phyloP scores from a whole-genome alignment of 2,329 filamentous ascomycete species.

The Zymoseptoria tritici region DNA sequence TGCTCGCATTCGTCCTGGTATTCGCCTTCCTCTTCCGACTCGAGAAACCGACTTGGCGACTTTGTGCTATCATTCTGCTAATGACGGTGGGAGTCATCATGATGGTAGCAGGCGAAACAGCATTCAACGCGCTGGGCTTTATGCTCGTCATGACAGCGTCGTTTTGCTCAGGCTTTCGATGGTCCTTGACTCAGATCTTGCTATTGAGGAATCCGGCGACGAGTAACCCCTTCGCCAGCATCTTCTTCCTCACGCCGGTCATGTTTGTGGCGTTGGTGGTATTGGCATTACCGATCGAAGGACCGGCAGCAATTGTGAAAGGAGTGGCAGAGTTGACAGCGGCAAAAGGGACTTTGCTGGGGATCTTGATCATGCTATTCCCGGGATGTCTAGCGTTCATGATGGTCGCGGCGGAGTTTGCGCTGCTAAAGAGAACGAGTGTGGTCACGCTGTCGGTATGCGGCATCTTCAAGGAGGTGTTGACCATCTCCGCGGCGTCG shows the following conservation, averaged over 20 bases:
- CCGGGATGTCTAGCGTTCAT: conserved; percentile 86
- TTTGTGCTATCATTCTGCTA: conserved; percentile 77
- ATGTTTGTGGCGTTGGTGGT: conserved; percentile 82
- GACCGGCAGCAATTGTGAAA: conserved; percentile 58
- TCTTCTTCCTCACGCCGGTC: conserved; percentile 93
- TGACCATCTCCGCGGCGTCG: conserved; percentile 85
- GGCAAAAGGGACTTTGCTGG: conserved; percentile 59
- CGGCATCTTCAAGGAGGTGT: conserved; percentile 97
- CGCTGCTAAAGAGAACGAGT: conserved; percentile 85
- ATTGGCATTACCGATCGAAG: conserved; percentile 82
- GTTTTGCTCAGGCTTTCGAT: conserved; percentile 93
- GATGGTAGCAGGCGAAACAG: conserved; percentile 95
- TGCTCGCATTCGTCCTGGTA: conserved; percentile 85
- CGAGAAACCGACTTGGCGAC: conserved; percentile 75
- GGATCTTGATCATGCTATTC: conserved; percentile 72
- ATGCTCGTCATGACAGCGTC: conserved; percentile 85
- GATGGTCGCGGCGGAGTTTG: conserved; percentile 96
- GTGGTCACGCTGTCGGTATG: conserved; percentile 95
- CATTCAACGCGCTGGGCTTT: conserved; percentile 82
- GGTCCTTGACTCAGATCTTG: conserved; percentile 96
- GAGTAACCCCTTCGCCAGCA: conserved; percentile 90
- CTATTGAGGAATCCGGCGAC: conserved; percentile 90
- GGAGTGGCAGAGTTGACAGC: conserved; percentile 58
- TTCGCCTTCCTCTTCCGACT: conserved; percentile 94
- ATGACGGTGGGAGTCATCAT: conserved; percentile 94